phyloP scores from a whole-genome alignment of 1,139 yeast genomes.

The Candida neerlandica region DNA sequence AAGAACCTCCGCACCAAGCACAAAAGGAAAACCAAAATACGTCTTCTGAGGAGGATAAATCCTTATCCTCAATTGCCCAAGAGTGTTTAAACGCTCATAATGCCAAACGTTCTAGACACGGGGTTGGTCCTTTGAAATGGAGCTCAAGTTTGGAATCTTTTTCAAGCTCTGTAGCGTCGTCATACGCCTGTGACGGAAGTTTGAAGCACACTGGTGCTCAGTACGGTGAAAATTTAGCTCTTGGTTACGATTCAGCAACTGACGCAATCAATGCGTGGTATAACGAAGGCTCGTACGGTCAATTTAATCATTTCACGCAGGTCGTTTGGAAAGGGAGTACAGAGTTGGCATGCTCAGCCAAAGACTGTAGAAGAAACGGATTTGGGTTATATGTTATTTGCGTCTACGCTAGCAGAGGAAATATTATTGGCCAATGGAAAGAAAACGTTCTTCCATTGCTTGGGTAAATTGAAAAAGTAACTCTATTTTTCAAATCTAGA shows the following conservation, averaged over 20 bases:
- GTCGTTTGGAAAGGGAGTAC: conserved; percentile 76
- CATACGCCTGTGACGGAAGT: conserved; percentile 67
- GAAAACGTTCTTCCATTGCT: conserved; percentile 47
- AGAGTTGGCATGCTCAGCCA: conserved; percentile 68
- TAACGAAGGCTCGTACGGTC: conserved; percentile 54
- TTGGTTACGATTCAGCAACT: conserved; percentile 56
- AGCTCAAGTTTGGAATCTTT: conserved; percentile 56
- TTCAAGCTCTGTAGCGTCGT: conserved; percentile 69
- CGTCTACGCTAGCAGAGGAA: conserved; percentile 50
- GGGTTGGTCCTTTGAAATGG: conserved; percentile 66
- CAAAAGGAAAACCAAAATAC: neutral
- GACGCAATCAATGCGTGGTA: conserved; percentile 85
- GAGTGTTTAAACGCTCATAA: conserved; percentile 55
- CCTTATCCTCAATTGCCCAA: conserved; percentile 16
- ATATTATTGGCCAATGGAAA: conserved; percentile 44
- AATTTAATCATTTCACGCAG: conserved; percentile 77
- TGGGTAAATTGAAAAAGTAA: neutral
- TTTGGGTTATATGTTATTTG: conserved; percentile 52
- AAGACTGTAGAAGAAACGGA: conserved; percentile 43
- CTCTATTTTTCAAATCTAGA: neutral
- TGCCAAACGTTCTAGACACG: conserved; percentile 65
- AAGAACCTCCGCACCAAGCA: conserved; percentile 3
- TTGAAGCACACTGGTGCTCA: conserved; percentile 75
- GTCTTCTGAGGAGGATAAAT: neutral
- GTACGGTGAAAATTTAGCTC: conserved; percentile 87